These are phyloP conservation scores for Fagopyrum homotropicum DNA, from an alignment of 148 eudicot genomes.

Conservation along the genomic window DNA sequence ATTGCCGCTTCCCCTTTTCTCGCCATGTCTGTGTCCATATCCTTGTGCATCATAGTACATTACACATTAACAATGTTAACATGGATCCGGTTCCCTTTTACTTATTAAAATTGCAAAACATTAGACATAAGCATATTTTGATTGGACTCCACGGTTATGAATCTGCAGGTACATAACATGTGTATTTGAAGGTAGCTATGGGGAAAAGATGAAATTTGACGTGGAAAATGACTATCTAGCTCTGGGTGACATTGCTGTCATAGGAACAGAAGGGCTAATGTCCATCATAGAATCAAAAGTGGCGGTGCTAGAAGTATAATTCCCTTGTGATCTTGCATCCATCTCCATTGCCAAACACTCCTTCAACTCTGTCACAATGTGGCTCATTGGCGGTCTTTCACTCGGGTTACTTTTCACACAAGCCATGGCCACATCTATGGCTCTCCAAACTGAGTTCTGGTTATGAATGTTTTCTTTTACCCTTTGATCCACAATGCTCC, in stretches of 20 bases:
- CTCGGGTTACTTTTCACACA: not conserved
- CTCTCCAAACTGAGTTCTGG: constrained; percentile 16
- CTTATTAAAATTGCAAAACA: too few species aligned
- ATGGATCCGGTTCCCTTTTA: too few species aligned
- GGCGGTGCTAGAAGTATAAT: not conserved
- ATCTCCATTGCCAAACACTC: constrained; percentile 24
- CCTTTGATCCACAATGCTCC: constrained; percentile 9
- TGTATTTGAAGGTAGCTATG: too few species aligned
- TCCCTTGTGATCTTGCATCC: constrained; percentile 4
- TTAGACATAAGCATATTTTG: too few species aligned
- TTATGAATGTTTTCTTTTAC: constrained; percentile 7
- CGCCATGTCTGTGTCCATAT: too few species aligned
- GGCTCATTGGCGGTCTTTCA: constrained; percentile 16
- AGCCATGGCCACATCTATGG: constrained; percentile 14
- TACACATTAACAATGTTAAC: too few species aligned
- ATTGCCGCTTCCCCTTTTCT: too few species aligned
- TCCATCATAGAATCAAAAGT: constrained; percentile 1
- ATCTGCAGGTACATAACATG: too few species aligned
- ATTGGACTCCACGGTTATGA: too few species aligned
- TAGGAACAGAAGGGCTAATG: constrained; percentile 10
- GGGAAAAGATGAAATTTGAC: too few species aligned
- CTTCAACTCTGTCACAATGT: constrained; percentile 21
- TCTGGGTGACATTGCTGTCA: constrained; percentile 16
- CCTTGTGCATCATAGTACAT: too few species aligned
- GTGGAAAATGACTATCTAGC: constrained; percentile 14